Percentiles rank a stretch among this genome's conserved stretches.
Evolutionary conservation across 2,329 filamentous ascomycete genomes (phyloP).

Genomic region (Aspergillus quadricinctus): DNA sequence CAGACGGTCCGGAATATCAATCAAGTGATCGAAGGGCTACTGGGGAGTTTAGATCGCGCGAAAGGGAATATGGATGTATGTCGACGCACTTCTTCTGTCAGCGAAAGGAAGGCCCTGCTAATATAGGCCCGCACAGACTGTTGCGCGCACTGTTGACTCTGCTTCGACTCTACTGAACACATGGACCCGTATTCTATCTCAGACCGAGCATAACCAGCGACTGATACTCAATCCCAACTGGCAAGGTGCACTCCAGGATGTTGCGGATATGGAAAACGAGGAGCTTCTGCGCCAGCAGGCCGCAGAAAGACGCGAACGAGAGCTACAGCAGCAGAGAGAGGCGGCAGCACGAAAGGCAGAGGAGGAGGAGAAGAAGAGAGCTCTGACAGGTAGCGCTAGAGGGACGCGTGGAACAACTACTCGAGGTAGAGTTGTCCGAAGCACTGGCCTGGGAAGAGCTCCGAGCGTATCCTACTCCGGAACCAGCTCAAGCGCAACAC

Average conservation of each 20-base stretch:
- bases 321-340: conserved; percentile 73
- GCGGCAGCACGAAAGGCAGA: conserved; percentile 56
- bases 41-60: conserved; percentile 43
- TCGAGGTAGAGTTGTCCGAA: conserved; percentile 29
- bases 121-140: conserved; percentile 54
- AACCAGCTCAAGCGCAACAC: conserved; percentile 21
- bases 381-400: conserved; percentile 28
- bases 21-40: conserved; percentile 66
- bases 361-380: conserved; percentile 42
- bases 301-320: conserved; percentile 68
- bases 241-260: conserved; percentile 82
- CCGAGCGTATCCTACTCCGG: conserved; percentile 29
- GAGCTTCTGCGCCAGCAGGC: conserved; percentile 68
- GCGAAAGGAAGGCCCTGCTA: not conserved
- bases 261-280: conserved; percentile 82
- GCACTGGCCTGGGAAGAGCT: conserved; percentile 33
- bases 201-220: conserved; percentile 96
- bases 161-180: conserved; percentile 88
- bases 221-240: conserved; percentile 83
- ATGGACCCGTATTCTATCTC: conserved; percentile 92
- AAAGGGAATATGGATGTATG: conserved; percentile 49
- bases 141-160: conserved; percentile 78
- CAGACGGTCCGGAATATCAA: conserved; percentile 83
- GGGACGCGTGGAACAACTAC: conserved; percentile 28
- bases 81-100: not conserved